Base-by-base conservation (phyloP, 345 rosid species). In the Euphorbia tirucalli region DNA sequence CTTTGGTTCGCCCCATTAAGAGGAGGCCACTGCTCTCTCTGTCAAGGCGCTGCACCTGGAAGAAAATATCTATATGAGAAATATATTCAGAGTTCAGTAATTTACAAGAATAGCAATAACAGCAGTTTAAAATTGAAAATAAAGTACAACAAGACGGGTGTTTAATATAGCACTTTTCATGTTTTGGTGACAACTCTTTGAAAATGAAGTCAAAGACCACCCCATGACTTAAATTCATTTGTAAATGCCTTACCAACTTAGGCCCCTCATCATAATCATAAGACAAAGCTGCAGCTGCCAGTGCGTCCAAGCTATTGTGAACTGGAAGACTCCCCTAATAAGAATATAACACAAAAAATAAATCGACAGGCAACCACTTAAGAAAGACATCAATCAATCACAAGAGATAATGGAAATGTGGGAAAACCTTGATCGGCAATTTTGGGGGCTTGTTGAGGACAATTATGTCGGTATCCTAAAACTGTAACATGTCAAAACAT, bases 241-340 rank as follows among this genome's bases (percentile, higher is more conserved):
- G 57, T 22, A 61, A 73, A 55, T 41, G 61, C 27, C 80, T 43
- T 84, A 93, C 98, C 94, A 93, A 78, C 81, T 88, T 88, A 74
- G 97, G 98, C 70, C 94, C 93, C 65, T 91, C 96, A 30, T 90
- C 86, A 60, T 85, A 71, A 82, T 85, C 94, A 77, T 82, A 91
- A 49, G 94, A 91, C 75, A 93, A 72, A 77, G 98, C 94, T 69
- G 96, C 98, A 74, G 96, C 92, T 62, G 98, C 98, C 77, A 93
- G 83, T 7, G 92, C 96, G 77, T 93, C 98, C 98, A 93, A 87
- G 85, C 98, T 90, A 65, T 91, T 93, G 75, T 93, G 97, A 85
- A 91, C 81, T 3, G 97, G 90, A 73, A 93, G 72, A 83, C 83
- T 82, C 32, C 97, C 97, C 97, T 93, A 52, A 69, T 67, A 49